Conservation (phyloP, 2,329 filamentous ascomycete genomes). For the Fusarium dimerum region DNA sequence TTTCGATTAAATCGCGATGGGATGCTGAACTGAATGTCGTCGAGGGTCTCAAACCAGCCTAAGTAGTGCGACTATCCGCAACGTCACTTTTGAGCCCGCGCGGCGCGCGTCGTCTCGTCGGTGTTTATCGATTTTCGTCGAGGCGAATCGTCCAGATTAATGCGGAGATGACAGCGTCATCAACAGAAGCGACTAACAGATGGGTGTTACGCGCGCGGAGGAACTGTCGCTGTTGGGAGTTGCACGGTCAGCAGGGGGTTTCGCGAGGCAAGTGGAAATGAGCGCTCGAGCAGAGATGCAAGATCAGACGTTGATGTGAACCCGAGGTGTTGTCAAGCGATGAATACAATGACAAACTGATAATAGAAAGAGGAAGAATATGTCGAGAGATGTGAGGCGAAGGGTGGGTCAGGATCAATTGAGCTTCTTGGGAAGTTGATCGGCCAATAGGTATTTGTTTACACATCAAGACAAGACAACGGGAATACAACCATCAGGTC, state of each 20-base stretch:
- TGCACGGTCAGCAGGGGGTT: conserved; percentile 15
- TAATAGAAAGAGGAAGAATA: conserved; percentile 12
- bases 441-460: conserved; percentile 42
- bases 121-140: conserved; percentile 23
- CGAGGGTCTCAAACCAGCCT: not conserved
- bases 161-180: conserved; percentile 27
- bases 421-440: conserved; percentile 28
- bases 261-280: too few relatives aligned
- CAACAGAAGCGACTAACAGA: conserved; percentile 17
- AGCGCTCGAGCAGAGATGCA: not conserved
- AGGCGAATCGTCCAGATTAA: conserved; percentile 26
- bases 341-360: conserved; percentile 5
- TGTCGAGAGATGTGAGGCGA: conserved; percentile 9
- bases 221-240: conserved; percentile 5
- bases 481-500: not conserved
- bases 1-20: conserved; percentile 2
- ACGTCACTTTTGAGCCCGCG: conserved; percentile 3
- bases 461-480: conserved; percentile 22
- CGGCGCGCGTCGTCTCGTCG: conserved; percentile 16
- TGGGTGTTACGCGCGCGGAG: conserved; percentile 21
- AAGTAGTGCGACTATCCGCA: not conserved
- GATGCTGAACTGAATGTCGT: not conserved
- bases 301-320: not conserved
- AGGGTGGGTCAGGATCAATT: conserved; percentile 28
- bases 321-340: not conserved